Conservation (phyloP, 441 rosid genomes). For the Manihot esculenta region DNA sequence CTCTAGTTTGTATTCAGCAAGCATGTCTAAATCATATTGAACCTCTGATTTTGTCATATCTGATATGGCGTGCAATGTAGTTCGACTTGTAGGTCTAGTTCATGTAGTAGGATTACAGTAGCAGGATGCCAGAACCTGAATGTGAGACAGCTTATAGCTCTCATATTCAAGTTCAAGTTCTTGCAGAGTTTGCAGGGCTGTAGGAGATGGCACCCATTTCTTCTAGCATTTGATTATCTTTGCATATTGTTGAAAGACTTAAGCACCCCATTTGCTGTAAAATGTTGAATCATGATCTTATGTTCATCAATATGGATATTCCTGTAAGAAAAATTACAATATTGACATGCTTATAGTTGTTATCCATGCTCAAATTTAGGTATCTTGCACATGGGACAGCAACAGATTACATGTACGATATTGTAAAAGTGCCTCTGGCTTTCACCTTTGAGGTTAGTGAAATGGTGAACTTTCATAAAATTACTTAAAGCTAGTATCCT, state of each 20-base stretch:
- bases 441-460: conserved; percentile 95
- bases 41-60: not conserved
- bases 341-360: not conserved
- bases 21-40: not conserved
- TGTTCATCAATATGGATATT: not conserved
- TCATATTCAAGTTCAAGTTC: not conserved
- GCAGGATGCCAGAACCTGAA: not conserved
- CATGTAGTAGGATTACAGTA: not conserved
- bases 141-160: not conserved
- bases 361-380: conserved; percentile 40
- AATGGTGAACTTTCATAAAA: conserved; percentile 16
- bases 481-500: conserved; percentile 15
- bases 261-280: not conserved
- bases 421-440: conserved; percentile 88
- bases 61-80: not conserved
- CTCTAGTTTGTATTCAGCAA: not conserved
- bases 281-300: not conserved
- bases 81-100: not conserved
- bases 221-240: not conserved
- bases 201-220: not conserved
- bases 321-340: not conserved
- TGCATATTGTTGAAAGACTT: not conserved
- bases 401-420: conserved; percentile 91
- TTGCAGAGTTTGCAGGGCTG: not conserved
- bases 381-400: conserved; percentile 98